Conservation (phyloP, 345 rosid species). For the Populus tremula region DNA sequence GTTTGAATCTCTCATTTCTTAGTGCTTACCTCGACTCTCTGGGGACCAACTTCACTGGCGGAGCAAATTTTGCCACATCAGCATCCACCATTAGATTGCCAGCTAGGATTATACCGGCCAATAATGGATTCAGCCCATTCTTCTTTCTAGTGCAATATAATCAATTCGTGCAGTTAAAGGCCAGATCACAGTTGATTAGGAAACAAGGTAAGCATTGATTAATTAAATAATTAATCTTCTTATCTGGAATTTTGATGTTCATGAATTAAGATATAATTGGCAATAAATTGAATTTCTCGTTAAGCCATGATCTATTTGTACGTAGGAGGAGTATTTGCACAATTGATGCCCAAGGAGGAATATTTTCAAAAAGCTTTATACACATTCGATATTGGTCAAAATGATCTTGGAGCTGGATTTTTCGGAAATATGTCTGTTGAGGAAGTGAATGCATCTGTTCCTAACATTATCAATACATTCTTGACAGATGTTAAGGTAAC, state of each 20-base stretch:
- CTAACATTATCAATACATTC: constrained; percentile 39
- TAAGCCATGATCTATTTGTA: not conserved
- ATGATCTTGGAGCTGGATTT: constrained; percentile 45
- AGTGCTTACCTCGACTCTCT: constrained; percentile 33
- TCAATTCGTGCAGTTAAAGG: constrained; percentile 49
- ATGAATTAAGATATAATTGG: not conserved
- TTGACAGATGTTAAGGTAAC: constrained; percentile 39
- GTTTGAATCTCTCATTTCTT: constrained; percentile 23
- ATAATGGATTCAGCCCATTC: constrained; percentile 38
- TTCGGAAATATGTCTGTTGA: constrained; percentile 30
- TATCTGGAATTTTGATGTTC: no score
- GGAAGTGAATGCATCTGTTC: constrained; percentile 41
- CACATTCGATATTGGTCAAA: constrained; percentile 62
- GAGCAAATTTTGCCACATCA: constrained; percentile 37
- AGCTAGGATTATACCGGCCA: constrained; percentile 12
- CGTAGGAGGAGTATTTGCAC: constrained; percentile 32
- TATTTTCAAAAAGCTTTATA: constrained; percentile 44
- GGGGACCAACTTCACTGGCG: constrained; percentile 29
- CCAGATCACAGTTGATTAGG: constrained; percentile 31
- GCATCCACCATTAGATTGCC: constrained; percentile 26
- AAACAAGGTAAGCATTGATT: constrained; percentile 38
- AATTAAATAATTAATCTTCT: no score
- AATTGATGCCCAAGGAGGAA: constrained; percentile 40
- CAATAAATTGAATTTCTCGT: not conserved
- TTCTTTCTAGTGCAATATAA: constrained; percentile 38